Conservation (phyloP, 2,329 filamentous ascomycete genomes). For the Cladorrhinum sp. region DNA sequence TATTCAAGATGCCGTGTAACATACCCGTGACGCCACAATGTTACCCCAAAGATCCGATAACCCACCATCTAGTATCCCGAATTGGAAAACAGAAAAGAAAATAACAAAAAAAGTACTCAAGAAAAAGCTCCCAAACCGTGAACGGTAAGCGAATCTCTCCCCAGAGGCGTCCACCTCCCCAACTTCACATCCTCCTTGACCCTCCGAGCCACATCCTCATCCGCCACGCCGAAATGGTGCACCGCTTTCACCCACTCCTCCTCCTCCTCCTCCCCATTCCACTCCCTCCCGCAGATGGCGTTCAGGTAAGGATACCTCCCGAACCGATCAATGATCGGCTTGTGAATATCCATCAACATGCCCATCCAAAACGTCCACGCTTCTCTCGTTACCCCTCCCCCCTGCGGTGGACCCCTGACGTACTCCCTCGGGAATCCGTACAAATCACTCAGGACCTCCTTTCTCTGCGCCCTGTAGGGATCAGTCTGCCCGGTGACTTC, state of each 20-base stretch:
- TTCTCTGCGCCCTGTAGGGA: slow-evolving; percentile 20
- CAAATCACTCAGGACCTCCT: slow-evolving; percentile 21
- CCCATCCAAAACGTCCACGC: slow-evolving; percentile 28
- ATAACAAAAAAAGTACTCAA: too few species aligned
- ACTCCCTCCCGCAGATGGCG: slow-evolving; percentile 22
- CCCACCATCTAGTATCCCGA: too few species aligned
- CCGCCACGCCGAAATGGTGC: slow-evolving; percentile 20
- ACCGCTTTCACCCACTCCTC: slow-evolving; percentile 25
- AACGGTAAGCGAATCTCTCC: background rate
- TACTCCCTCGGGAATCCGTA: slow-evolving; percentile 26
- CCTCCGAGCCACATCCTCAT: slow-evolving; percentile 17
- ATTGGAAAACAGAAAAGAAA: too few species aligned
- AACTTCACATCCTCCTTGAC: slow-evolving; percentile 21
- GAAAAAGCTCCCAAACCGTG: too few species aligned
- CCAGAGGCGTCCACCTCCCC: slow-evolving; percentile 27
- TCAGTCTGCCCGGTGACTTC: slow-evolving; percentile 21
- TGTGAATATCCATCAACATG: slow-evolving; percentile 30
- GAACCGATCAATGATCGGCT: slow-evolving; percentile 28
- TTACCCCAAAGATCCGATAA: too few species aligned
- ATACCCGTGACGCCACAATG: too few species aligned
- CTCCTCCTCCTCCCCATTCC: slow-evolving; percentile 23
- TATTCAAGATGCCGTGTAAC: too few species aligned
- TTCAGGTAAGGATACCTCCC: slow-evolving; percentile 33
- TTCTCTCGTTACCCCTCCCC: slow-evolving; percentile 22
- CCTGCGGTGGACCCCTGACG: slow-evolving; percentile 18